These are phyloP conservation scores for Talaromyces sp. DNA, from an alignment of 2,329 filamentous ascomycete species.

Conservation along the genomic window DNA sequence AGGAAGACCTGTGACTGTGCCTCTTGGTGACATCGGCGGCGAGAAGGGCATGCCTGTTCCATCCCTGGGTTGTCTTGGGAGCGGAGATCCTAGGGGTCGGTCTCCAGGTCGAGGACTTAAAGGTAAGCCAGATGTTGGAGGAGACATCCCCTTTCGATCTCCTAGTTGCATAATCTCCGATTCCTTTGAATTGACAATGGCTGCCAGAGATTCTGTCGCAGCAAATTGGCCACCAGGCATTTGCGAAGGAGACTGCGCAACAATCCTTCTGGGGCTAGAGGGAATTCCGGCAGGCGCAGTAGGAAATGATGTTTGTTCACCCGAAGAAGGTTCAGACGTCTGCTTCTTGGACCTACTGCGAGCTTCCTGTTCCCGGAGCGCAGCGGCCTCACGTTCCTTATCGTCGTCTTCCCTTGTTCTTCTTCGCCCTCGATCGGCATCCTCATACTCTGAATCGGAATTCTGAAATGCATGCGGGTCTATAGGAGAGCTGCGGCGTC, in stretches of 20 bases:
- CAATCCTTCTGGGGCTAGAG: slow-evolving; percentile 54
- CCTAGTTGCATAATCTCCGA: slow-evolving; percentile 22
- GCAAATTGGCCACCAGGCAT: slow-evolving; percentile 20
- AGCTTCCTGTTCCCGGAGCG: slow-evolving; percentile 62
- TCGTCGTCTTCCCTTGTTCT: slow-evolving; percentile 88
- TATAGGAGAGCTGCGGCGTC: slow-evolving; percentile 40
- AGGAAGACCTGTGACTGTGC: slow-evolving; percentile 48
- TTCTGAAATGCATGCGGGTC: slow-evolving; percentile 51
- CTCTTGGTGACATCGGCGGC: slow-evolving; percentile 64
- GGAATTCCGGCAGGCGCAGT: slow-evolving; percentile 39
- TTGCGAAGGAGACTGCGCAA: slow-evolving; percentile 27
- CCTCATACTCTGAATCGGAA: slow-evolving; percentile 78
- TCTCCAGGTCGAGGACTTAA: slow-evolving; percentile 58
- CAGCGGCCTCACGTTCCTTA: slow-evolving; percentile 64
- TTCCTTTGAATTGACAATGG: slow-evolving; percentile 27
- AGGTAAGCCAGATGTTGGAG: slow-evolving; percentile 58
- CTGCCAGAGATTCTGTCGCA: slow-evolving; percentile 27
- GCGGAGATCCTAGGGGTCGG: slow-evolving; percentile 55
- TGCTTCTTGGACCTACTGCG: slow-evolving; percentile 71
- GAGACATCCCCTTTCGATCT: slow-evolving; percentile 35
- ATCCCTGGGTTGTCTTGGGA: slow-evolving; percentile 53
- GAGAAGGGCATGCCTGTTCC: slow-evolving; percentile 49
- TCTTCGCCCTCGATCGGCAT: slow-evolving; percentile 70
- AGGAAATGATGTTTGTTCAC: slow-evolving; percentile 22
- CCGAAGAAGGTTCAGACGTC: slow-evolving; percentile 51